Percentiles rank a stretch among this genome's conserved stretches.
phyloP scores from a whole-genome alignment of 2,329 filamentous ascomycete genomes.

The Pyricularia sp. region DNA sequence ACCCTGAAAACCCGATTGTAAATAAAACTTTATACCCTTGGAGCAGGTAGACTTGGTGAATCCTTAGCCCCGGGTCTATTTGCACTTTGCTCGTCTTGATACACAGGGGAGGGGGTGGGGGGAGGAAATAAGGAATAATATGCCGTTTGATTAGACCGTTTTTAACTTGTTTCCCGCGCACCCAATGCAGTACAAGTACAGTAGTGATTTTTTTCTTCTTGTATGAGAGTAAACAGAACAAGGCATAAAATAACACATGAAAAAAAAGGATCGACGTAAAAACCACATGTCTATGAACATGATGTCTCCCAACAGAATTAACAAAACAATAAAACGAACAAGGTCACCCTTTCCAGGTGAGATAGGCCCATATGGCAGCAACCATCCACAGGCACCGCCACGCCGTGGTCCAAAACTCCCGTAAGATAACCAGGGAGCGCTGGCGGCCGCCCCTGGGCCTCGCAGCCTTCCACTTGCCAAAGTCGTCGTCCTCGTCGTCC shows the following conservation, averaged over 20 bases:
- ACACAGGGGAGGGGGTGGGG: neutral
- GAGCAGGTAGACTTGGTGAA: neutral
- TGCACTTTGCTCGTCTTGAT: neutral
- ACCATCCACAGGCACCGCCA: slow-evolving; percentile 53
- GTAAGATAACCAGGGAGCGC: slow-evolving; percentile 23
- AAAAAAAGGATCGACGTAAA: neutral
- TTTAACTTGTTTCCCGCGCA: neutral
- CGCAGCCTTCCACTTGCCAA: slow-evolving; percentile 21
- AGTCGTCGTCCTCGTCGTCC: slow-evolving; percentile 31
- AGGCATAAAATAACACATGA: neutral
- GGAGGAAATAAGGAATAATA: neutral
- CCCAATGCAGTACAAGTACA: neutral
- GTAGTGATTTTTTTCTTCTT: neutral
- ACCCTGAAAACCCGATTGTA: neutral
- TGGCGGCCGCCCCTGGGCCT: slow-evolving; percentile 10
- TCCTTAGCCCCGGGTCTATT: neutral
- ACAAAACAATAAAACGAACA: neutral
- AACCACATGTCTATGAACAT: neutral
- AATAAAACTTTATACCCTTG: neutral
- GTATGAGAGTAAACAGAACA: neutral
- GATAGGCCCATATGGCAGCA: slow-evolving; percentile 50
- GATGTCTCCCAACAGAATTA: neutral
- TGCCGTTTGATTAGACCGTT: neutral
- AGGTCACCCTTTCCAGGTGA: slow-evolving; percentile 48
- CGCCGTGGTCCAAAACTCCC: slow-evolving; percentile 48